phyloP scores from a whole-genome alignment of 371 early-diverging fungal genomes.

The Choanephora cucurbitarum region DNA sequence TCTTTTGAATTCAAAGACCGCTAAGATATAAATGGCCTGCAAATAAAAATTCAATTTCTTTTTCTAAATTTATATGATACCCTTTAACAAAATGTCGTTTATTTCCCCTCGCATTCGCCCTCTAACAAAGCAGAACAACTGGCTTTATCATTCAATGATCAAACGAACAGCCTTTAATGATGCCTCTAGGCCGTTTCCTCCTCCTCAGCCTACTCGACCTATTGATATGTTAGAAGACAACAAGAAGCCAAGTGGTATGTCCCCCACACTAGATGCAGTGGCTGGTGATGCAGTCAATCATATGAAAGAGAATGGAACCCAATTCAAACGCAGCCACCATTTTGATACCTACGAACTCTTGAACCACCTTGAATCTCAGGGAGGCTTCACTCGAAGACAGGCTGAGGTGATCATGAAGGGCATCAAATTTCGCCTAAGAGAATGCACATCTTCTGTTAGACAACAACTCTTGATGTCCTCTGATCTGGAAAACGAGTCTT shows the following conservation, averaged over 20 bases:
- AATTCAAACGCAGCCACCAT: constrained; percentile 36
- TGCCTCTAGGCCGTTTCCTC: constrained; percentile 40
- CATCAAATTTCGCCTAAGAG: constrained; percentile 63
- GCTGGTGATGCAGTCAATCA: constrained; percentile 12
- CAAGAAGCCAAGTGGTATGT: constrained; percentile 6
- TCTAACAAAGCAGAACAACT: too few species aligned
- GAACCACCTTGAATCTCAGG: constrained; percentile 56
- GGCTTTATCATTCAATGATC: not conserved
- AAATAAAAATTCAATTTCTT: too few species aligned
- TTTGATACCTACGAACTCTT: constrained; percentile 74
- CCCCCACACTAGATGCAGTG: constrained; percentile 22
- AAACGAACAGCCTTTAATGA: constrained; percentile 18
- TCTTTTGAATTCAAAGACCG: too few species aligned
- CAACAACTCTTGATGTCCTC: constrained; percentile 33
- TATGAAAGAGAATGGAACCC: not conserved
- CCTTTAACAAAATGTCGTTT: not conserved
- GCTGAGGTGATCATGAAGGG: constrained; percentile 71
- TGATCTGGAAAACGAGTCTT: constrained; percentile 64
- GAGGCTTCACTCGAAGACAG: constrained; percentile 63
- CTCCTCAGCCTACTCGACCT: constrained; percentile 44
- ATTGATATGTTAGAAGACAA: constrained; percentile 16
- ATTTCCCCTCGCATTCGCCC: too few species aligned
- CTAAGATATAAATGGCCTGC: too few species aligned
- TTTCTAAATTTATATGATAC: too few species aligned
- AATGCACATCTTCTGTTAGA: constrained; percentile 32